Base-by-base conservation (phyloP, 768 basidiomycete genomes). In the Hypholoma fasciculare region DNA sequence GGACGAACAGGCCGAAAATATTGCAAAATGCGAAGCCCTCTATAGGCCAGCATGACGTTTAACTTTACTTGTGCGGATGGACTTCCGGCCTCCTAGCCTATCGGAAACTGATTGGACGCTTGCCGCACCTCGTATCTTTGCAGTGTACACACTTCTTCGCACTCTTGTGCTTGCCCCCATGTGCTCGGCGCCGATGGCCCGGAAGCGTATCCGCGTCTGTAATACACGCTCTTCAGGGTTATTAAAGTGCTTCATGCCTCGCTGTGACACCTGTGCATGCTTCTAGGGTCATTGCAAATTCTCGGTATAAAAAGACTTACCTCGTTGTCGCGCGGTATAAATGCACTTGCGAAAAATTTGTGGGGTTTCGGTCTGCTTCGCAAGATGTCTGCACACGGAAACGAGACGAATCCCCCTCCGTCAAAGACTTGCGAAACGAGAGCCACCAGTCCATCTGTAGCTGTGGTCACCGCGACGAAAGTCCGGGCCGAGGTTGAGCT, bases 401-500 rank as follows among this genome's bases (percentile, higher is more conserved):
- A 46, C 5, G 44, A 46, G 44, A 46, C 44, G 13, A 17, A 20
- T 49, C 7, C 26, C 11, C 23, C 48, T 12, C 16, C 48, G 13
- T 42, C 40, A 6, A 12, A 4, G 23, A 23, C 23, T 7, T 30
- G 19, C 16, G 27, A 16, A 11, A 27, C 48, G 48, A 49, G 27
- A 30, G 23, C 48, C 16, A n/a, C 19, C 16, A 40, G 23, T 19
- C 36, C 51, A 7, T 52, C 51, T 20, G 26, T 38, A n/a, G 14
- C 48, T 9, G 6, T 38, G 39, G 30, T 38, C 17, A 26, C 49
- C 17, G 37, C 47, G 20, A 42, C 19, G 37, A 23, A 23, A 20
- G 47, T 12, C 30, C 56, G 39, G 27, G 40, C 27, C 11, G 40
- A 40, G 36, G 42, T 61, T 19, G 65, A 69, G 16, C 62, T 65